Conservation (phyloP, 768 basidiomycete genomes). For the Termitomyces sp. region DNA sequence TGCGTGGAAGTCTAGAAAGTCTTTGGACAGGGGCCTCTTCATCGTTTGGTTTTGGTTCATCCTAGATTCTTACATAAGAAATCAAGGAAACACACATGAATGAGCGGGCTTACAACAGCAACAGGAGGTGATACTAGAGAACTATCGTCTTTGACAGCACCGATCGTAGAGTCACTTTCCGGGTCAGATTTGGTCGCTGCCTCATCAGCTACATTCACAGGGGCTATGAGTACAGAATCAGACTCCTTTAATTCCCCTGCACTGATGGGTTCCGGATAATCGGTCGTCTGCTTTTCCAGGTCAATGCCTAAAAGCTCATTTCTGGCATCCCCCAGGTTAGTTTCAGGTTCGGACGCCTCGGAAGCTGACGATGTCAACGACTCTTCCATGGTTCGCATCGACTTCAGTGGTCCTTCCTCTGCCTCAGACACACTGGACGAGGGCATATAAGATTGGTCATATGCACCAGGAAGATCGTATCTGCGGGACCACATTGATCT, state of each 20-base stretch:
- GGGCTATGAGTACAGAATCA: slow-evolving; percentile 2
- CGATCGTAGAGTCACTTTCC: slow-evolving; percentile 85
- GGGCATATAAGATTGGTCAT: slow-evolving; percentile 49
- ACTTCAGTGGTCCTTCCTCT: slow-evolving; percentile 50
- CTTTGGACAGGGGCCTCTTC: slow-evolving; percentile 25
- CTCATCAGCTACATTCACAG: slow-evolving; percentile 5
- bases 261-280: slow-evolving; percentile 4
- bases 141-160: slow-evolving; percentile 37
- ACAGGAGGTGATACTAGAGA: slow-evolving; percentile 12
- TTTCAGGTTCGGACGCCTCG: slow-evolving; percentile 64
- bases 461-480: slow-evolving; percentile 46
- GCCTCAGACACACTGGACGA: slow-evolving; percentile 71
- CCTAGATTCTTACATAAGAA: slow-evolving; percentile 3
- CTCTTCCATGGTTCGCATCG: slow-evolving; percentile 45
- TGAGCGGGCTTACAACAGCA: slow-evolving; percentile 22
- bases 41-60: slow-evolving; percentile 14
- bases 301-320: slow-evolving; percentile 6
- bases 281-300: background rate
- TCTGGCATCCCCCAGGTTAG: slow-evolving; percentile 16
- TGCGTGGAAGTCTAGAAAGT: slow-evolving; percentile 60
- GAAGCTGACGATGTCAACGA: slow-evolving; percentile 66
- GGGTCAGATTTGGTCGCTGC: slow-evolving; percentile 45
- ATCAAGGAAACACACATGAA: background rate
- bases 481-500: slow-evolving; percentile 67
- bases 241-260: slow-evolving; percentile 3